Evolutionary conservation across 306 rosid genomes (phyloP).

Genomic region (Leucaena leucocephala): DNA sequence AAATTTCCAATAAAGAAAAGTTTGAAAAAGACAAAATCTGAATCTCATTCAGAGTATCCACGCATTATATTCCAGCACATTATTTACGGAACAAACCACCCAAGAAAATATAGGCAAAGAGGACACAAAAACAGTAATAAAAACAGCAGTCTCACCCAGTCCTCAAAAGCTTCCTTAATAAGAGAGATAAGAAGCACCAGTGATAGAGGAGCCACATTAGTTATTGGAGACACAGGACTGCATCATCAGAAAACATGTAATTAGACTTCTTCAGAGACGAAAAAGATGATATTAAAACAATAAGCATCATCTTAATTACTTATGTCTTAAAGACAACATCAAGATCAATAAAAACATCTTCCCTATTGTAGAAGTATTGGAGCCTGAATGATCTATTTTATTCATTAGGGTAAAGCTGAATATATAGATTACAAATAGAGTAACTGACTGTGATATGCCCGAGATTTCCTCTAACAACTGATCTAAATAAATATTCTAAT

Average conservation of each 20-base stretch:
- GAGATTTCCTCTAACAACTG: too few relatives aligned
- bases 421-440: too few relatives aligned
- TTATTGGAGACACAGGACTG: constrained; percentile 91
- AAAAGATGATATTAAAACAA: constrained; percentile 18
- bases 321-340: constrained; percentile 15
- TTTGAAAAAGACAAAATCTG: constrained; percentile 10
- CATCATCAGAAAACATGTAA: constrained; percentile 49
- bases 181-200: constrained; percentile 92
- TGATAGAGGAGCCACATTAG: constrained; percentile 85
- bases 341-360: not conserved
- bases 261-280: constrained; percentile 12
- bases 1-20: constrained; percentile 12
- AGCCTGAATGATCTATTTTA: too few relatives aligned
- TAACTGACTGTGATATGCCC: too few relatives aligned
- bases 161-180: constrained; percentile 92
- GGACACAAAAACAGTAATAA: constrained; percentile 18
- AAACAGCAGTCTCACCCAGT: constrained; percentile 70
- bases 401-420: too few relatives aligned
- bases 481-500: too few relatives aligned
- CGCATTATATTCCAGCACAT: not conserved
- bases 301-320: constrained; percentile 22
- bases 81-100: not conserved
- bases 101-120: not conserved
- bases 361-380: too few relatives aligned
- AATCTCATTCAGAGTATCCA: constrained; percentile 8